A percentile compares a stretch with the other conserved stretches of the same genome.
Evolutionary conservation across 1,284 basidiomycete species (phyloP).

Genomic region (Apiotrichum veenhuisii): DNA sequence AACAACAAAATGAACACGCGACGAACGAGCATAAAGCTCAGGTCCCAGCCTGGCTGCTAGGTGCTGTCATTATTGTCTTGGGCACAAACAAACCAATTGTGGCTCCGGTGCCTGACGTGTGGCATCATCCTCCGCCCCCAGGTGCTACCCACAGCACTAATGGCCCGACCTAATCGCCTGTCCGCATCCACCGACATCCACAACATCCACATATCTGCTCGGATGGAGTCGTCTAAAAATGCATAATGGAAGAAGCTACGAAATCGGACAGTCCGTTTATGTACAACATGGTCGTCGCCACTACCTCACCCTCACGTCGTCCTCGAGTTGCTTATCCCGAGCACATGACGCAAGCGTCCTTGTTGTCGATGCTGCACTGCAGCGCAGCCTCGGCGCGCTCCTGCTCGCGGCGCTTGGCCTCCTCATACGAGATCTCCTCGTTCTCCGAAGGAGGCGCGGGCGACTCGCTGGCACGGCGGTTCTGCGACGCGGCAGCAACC

Average conservation of each 20-base stretch:
- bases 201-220: no score
- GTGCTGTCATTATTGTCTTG: background rate
- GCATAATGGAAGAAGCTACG: slow-evolving; percentile 1
- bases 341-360: slow-evolving; percentile 51
- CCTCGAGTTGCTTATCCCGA: slow-evolving; percentile 36
- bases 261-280: slow-evolving; percentile 7
- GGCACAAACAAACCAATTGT: background rate
- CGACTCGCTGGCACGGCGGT: slow-evolving; percentile 22
- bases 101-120: background rate
- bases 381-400: slow-evolving; percentile 50
- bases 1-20: background rate
- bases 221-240: background rate
- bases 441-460: slow-evolving; percentile 42
- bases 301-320: background rate
- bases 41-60: background rate
- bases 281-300: slow-evolving; percentile 7
- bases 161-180: no score
- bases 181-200: no score
- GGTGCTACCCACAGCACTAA: no score
- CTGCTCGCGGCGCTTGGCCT: slow-evolving; percentile 49
- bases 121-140: background rate
- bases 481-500: slow-evolving; percentile 24
- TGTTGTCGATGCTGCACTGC: slow-evolving; percentile 52
- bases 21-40: background rate
- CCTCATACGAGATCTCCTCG: slow-evolving; percentile 51